Conservation (phyloP, 2,329 filamentous ascomycete species). For the Pyrenochaeta sp. region DNA sequence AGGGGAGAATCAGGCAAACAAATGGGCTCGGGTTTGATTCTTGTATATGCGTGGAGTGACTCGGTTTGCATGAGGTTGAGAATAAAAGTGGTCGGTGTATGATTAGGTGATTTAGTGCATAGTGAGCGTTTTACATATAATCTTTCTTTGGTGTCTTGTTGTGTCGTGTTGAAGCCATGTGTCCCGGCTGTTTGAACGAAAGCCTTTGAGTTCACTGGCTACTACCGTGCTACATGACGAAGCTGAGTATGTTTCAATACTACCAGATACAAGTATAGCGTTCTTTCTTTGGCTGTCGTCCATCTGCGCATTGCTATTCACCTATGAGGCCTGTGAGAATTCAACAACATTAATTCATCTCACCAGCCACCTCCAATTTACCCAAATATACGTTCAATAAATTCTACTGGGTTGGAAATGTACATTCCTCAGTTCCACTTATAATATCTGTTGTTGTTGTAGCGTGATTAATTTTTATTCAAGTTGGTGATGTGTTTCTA, state of each 20-base stretch:
- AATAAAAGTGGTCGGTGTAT: constrained; percentile 6
- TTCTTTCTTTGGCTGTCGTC: no score
- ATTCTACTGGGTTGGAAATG: background rate
- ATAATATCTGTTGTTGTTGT: background rate
- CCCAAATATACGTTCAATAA: background rate
- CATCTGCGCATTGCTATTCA: no score
- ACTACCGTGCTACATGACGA: no score
- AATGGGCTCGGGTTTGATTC: constrained; percentile 1
- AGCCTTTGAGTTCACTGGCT: no score
- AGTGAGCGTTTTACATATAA: constrained; percentile 3
- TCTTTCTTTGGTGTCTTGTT: background rate
- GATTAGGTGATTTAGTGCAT: constrained; percentile 9
- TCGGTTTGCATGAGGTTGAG: background rate
- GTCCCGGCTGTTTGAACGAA: no score
- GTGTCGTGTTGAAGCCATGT: background rate
- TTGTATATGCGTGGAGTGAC: constrained; percentile 9
- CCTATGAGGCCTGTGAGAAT: no score
- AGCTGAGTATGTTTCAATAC: no score
- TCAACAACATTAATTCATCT: background rate
- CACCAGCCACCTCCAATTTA: background rate
- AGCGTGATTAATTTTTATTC: background rate
- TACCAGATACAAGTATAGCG: no score
- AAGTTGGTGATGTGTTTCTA: background rate
- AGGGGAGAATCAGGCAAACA: background rate
- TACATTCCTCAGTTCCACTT: background rate